Percentiles rank a stretch among this genome's conserved stretches.
These are phyloP conservation scores for Populus nigra DNA, from an alignment of 345 rosid species.

Conservation along the genomic window DNA sequence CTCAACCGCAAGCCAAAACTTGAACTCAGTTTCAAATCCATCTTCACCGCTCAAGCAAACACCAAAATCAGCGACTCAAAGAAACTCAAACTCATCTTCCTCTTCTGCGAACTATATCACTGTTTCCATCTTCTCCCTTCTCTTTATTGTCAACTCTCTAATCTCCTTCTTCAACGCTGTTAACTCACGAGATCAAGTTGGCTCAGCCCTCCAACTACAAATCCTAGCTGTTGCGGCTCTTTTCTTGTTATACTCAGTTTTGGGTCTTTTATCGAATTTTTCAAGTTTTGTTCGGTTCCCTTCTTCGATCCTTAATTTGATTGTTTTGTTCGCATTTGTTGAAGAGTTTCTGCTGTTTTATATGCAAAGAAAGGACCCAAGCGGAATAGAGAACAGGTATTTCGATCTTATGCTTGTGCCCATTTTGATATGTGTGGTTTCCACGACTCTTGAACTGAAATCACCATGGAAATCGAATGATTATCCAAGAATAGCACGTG, in stretches of 20 bases:
- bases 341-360: constrained; percentile 81
- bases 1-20: background rate
- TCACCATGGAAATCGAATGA: constrained; percentile 17
- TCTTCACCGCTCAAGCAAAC: constrained; percentile 37
- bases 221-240: constrained; percentile 50
- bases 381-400: constrained; percentile 51
- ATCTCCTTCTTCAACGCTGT: constrained; percentile 54
- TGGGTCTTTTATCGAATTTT: constrained; percentile 39
- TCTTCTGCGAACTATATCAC: constrained; percentile 23
- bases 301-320: constrained; percentile 40
- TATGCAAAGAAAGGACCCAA: constrained; percentile 66
- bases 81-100: constrained; percentile 14
- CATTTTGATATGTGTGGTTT: constrained; percentile 53
- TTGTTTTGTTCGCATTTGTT: constrained; percentile 69
- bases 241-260: constrained; percentile 58
- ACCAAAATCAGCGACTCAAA: constrained; percentile 9
- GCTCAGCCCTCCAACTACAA: constrained; percentile 68
- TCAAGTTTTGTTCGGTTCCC: constrained; percentile 42
- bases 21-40: background rate
- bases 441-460: constrained; percentile 51
- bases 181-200: constrained; percentile 53
- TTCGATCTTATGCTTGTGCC: constrained; percentile 90
- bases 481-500: constrained; percentile 53
- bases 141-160: constrained; percentile 51
- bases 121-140: constrained; percentile 44